Conservation (phyloP, 129 eudicot species). For the Flaveria bidentis region DNA sequence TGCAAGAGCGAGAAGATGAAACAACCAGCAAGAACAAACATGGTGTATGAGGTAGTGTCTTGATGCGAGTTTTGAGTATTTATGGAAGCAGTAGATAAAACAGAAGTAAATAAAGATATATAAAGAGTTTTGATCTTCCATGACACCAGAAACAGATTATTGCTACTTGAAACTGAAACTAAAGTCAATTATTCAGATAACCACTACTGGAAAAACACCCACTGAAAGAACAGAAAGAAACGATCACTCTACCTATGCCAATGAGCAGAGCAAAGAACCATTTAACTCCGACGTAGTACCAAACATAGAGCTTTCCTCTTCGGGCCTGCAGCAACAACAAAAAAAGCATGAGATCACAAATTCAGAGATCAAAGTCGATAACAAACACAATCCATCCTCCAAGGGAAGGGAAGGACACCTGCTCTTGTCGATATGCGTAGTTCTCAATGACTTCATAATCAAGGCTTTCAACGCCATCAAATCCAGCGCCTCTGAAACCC, state of each 20-base stretch:
- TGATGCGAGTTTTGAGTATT: too few relatives aligned
- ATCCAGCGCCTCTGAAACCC: conserved; percentile 39
- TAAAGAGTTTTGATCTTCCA: background rate
- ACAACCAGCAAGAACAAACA: background rate
- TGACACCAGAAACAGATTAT: background rate
- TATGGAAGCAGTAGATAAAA: too few relatives aligned
- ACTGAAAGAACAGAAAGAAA: background rate
- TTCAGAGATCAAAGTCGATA: background rate
- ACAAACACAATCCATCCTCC: background rate
- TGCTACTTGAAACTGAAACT: background rate
- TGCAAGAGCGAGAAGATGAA: background rate
- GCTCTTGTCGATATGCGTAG: conserved; percentile 84
- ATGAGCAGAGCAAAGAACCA: conserved; percentile 90
- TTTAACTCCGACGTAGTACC: conserved; percentile 71
- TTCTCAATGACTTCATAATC: conserved; percentile 97
- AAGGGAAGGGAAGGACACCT: conserved; percentile 41
- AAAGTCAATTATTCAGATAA: background rate
- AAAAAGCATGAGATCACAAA: background rate
- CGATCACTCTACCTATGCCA: conserved; percentile 68
- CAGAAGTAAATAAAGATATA: background rate
- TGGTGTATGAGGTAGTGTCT: too few relatives aligned
- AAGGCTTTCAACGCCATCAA: conserved; percentile 71
- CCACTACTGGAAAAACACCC: background rate
- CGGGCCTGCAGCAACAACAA: conserved; percentile 55
- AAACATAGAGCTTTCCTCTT: conserved; percentile 76